Conservation (phyloP, 2,329 filamentous ascomycete species). For the Grosmannia serpens region DNA sequence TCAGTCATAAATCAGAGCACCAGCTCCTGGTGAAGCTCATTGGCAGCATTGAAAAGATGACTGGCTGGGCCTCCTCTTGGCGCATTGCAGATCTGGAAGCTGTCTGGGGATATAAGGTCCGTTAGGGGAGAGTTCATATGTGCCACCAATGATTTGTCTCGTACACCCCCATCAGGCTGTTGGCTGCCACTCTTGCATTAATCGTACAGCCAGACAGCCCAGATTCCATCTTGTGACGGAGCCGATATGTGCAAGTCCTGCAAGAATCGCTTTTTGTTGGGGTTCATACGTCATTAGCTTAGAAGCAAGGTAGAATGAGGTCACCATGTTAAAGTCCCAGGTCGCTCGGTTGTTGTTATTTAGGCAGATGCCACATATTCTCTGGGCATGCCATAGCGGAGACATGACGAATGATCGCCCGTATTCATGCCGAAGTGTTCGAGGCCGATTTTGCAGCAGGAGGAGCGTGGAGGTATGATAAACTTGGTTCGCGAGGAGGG, state of each 20-base stretch:
- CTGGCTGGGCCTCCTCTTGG: constrained; percentile 42
- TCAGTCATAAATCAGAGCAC: constrained; percentile 37
- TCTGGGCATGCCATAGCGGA: constrained; percentile 34
- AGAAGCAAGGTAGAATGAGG: constrained; percentile 32
- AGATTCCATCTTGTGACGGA: not conserved
- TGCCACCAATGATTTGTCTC: no score
- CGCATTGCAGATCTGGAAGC: constrained; percentile 38
- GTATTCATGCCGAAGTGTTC: constrained; percentile 23
- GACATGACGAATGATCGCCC: constrained; percentile 24
- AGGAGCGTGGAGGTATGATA: constrained; percentile 45
- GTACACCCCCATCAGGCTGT: no score
- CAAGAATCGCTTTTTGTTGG: constrained; percentile 26
- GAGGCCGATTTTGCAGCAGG: constrained; percentile 38
- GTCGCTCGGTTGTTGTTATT: constrained; percentile 31
- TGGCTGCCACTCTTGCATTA: not conserved
- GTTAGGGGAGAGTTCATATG: no score
- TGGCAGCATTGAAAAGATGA: constrained; percentile 36
- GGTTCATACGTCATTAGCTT: constrained; percentile 34
- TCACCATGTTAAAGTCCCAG: constrained; percentile 37
- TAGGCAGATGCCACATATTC: constrained; percentile 36
- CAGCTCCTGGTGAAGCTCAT: constrained; percentile 30
- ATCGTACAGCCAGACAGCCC: not conserved
- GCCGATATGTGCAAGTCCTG: constrained; percentile 27
- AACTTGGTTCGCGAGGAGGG: constrained; percentile 36
- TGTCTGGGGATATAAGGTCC: constrained; percentile 28